Evolutionary conservation across 305 asterid species (phyloP), one percentile per base, ranked within the genome.

Genomic region (Plantago coronopus): DNA sequence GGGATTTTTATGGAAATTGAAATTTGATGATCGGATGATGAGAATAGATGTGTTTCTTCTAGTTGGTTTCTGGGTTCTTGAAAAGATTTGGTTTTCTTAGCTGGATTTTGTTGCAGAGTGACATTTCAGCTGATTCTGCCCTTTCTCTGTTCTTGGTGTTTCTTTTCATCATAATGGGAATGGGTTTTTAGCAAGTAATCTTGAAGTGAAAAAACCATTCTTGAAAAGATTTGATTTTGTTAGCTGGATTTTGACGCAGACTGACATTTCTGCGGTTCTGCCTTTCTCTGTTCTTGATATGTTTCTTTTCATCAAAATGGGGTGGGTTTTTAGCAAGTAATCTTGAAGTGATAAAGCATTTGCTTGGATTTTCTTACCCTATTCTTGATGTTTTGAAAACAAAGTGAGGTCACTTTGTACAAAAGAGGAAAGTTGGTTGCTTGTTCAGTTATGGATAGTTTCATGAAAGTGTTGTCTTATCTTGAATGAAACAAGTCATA

Each of bases 1-100:
- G 75, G 79, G 67, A 34, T 21, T 67, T 65, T 18, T 70, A 72
- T 46, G 19, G 54, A 63, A 62, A 51, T 34, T 20, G 67, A 60
- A 63, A 10, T 48, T 57, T 61, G 61, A 2, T 14, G 13, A 18
- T 34, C 4, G 16, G 18, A 48, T 47, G 3, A 29, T 13, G 22
- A 17, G 7, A 13, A 13, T 18, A 38, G 43, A 38, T 38, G 43
- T 38, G 1, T 38, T 38, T 38, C 43, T 10, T n/a, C n/a, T n/a
- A n/a, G n/a, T n/a, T n/a, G n/a, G 13, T 38, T 38, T 10, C 10
- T 38, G 43, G 43, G 43, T 38, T 11, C 16, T 38, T 11, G 16
- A 11, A 11, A 38, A 38, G 43, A 38, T 38, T 38, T 38, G 15
- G 1, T 38, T 38, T 38, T 38, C 3, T 10, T 38, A 2, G 15